Evolutionary conservation across 1,284 basidiomycete species (phyloP), one percentile per base, ranked within the genome.

Genomic region (Trichosporon faecale): DNA sequence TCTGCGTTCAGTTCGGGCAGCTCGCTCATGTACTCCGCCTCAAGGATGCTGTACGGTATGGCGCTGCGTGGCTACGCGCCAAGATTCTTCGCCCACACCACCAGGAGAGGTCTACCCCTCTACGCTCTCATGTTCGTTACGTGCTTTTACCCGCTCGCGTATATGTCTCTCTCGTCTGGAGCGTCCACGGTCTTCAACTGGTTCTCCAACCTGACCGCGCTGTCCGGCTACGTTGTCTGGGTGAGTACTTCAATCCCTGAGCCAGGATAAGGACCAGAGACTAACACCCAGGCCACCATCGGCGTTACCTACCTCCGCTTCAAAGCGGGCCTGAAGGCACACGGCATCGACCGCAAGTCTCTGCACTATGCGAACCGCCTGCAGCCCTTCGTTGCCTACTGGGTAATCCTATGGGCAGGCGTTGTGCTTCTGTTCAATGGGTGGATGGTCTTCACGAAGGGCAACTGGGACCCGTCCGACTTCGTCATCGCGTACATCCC

Each of bases 1-100:
- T 92, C 92, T 1, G 94, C 94, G 1, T 92, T 91, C 88, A 94
- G 91, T 6, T 92, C 94, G 5, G 92, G 91, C 2, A 91, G 89
- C 46, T 91, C 90, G 74, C 90, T 94, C 77, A 80, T 95, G 66
- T 96, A 93, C 83, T 90, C 90, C 1, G 89, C 89, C 67, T 92
- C 91, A 21, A 88, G 78, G 87, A 91, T 91, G 1, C 85, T 95
- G 16, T 94, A 95, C 80, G 91, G 91, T 49, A 85, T 97, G 70
- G 89, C 93, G n/a, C 80, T 87, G 2, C 85, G 89, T 21, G 89
- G 91, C 0, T 91, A 93, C 76, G 93, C 92, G 0, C 94, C 94
- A 0, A 86, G 79, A 61, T 81, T 94, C 63, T 92, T 97, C 84
- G 74, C 87, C 49, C 87, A 81, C 74, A 89, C 90, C 0, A 87